Base-by-base conservation (phyloP, 2,329 filamentous ascomycete species). In the Beauveria sp. region DNA sequence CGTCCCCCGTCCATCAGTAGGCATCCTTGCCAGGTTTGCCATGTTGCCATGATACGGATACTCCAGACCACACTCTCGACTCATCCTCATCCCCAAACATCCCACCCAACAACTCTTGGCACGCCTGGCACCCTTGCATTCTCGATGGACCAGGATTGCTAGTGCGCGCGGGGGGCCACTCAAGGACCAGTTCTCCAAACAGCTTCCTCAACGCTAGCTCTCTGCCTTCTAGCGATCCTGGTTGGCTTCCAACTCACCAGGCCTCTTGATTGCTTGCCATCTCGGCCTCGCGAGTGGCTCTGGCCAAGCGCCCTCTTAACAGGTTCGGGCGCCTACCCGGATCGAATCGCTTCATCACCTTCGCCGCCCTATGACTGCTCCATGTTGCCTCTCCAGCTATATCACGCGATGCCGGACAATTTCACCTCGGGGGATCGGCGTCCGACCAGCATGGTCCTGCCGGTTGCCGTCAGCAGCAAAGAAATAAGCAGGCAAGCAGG, bases 341-440 rank as follows among this genome's bases (percentile, higher is more conserved):
- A 51, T 28, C 10, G n/a, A 20, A 51, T 28, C 53, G 49, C 40
- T 43, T 22, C 26, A 26, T 22, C 30, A 24, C 26, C 1, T 14
- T 30, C 8, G 16, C n/a, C 58, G 34, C 34, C 47, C 58, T 26
- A 53, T 60, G n/a, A 51, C 28, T 26, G 28, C 26, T 6, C 28
- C 43, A 16, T 16, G 7, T n/a, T 38, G 28, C 49, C 28, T 38
- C 26, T 14, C 40, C 12, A 53, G 38, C 9, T 20, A 26, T 40
- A 40, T 53, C 40, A 53, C 50, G 42, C 49, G 50, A 53, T 28
- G 42, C 58, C 7, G 16, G 28, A 46, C 28, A 43, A 24, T 40
- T 58, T 20, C 28, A 28, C 47, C 18, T 46, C 24, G 47, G 26
- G 49, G 52, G 57, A 59, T 59, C 57, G 57, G 38, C 57, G 47